phyloP scores from a whole-genome alignment of 345 rosid species.

The Erysimum cheiranthoides region DNA sequence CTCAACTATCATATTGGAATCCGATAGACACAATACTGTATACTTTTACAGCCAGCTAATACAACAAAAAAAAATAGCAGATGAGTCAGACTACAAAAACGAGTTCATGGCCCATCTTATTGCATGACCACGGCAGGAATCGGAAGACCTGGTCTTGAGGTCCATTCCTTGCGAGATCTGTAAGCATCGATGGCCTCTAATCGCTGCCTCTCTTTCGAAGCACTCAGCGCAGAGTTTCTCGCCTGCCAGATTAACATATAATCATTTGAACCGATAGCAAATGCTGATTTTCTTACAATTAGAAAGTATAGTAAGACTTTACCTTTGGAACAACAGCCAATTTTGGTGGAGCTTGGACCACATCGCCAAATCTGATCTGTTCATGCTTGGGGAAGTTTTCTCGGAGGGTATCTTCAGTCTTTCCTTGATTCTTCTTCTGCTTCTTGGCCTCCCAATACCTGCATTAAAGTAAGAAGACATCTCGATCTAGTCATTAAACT shows the following conservation, averaged over 20 bases:
- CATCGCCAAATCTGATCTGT: slow-evolving; percentile 78
- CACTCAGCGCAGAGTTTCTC: slow-evolving; percentile 52
- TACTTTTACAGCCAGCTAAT: slow-evolving; percentile 23
- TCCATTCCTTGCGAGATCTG: slow-evolving; percentile 76
- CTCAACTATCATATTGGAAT: slow-evolving; percentile 23
- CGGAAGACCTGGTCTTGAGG: slow-evolving; percentile 67
- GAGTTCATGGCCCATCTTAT: slow-evolving; percentile 25
- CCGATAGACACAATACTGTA: neutral
- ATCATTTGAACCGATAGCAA: neutral
- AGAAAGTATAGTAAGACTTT: slow-evolving; percentile 5
- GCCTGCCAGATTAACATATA: slow-evolving; percentile 52
- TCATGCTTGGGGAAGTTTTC: slow-evolving; percentile 73
- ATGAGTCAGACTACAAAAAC: slow-evolving; percentile 29
- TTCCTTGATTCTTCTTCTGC: slow-evolving; percentile 60
- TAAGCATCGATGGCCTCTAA: slow-evolving; percentile 80
- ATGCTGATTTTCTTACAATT: neutral
- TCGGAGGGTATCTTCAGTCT: slow-evolving; percentile 48
- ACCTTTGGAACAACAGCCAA: slow-evolving; percentile 72
- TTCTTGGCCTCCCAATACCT: slow-evolving; percentile 83
- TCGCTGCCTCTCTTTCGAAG: slow-evolving; percentile 74
- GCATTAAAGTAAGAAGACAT: slow-evolving; percentile 1
- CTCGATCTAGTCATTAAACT: neutral
- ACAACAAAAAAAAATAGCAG: neutral
- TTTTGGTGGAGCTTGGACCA: slow-evolving; percentile 87
- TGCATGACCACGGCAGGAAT: slow-evolving; percentile 50